Conservation (phyloP, 306 rosid species). For the Gynostemma pentaphyllum region DNA sequence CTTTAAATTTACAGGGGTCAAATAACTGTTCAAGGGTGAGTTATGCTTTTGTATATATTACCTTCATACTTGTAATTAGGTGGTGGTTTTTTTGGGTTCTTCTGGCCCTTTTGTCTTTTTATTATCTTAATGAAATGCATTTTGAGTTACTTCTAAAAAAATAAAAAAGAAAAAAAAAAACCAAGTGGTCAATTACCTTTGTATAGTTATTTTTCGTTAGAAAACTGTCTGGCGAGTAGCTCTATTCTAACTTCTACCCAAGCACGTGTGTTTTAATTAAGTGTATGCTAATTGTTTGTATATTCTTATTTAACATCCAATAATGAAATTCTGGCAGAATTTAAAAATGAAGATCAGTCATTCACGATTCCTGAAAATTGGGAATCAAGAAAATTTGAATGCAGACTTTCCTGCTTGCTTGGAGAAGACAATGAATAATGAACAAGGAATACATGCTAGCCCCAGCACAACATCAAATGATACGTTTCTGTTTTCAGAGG, state of each 20-base stretch:
- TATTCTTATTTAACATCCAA: conserved; percentile 14
- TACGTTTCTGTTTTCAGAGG: conserved; percentile 75
- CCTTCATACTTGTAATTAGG: no score
- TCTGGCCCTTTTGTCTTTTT: no score
- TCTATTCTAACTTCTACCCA: neutral
- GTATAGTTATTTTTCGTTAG: neutral
- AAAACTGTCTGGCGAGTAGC: neutral
- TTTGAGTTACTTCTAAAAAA: no score
- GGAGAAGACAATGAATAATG: conserved; percentile 36
- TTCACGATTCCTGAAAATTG: conserved; percentile 68
- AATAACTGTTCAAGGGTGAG: no score
- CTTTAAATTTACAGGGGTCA: no score
- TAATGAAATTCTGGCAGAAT: conserved; percentile 42
- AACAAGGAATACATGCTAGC: conserved; percentile 21
- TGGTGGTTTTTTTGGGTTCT: no score
- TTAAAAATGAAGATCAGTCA: conserved; percentile 87
- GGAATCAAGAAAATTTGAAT: conserved; percentile 45
- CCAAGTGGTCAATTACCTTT: no score
- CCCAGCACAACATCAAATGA: conserved; percentile 33
- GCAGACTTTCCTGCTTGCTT: conserved; percentile 63
- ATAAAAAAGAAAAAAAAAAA: no score
- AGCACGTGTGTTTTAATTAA: neutral
- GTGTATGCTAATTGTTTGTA: neutral
- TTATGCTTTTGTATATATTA: no score
- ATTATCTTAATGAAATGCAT: no score